Base-by-base conservation (phyloP, 2,329 filamentous ascomycete genomes). In the Mycogone perniciosa region DNA sequence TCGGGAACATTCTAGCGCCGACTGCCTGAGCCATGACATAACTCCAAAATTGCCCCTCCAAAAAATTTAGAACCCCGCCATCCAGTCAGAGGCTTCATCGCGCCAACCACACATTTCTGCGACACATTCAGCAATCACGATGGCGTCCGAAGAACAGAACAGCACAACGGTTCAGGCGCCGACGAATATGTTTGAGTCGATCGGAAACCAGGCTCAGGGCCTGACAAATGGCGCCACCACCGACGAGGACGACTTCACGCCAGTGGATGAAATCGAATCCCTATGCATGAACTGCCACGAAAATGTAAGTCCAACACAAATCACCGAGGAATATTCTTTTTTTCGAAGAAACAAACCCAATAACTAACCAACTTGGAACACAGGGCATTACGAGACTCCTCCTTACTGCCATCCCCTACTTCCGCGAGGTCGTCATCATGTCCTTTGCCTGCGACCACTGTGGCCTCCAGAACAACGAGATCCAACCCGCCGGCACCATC, bases 391-490 rank as follows among this genome's bases (percentile, higher is more conserved):
- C 93, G 10, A 81, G 86, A 53, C 80, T 99, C 26, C 82, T 99
- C 40, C 82, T 99, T 49, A 95, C 95, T 11, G 83, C 84, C 57
- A 96, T 99, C 50, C 93, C 93, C 11, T 97, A 89, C 77, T 99
- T 99, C 76, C 89, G 90, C 73, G 92, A 99, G 69, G 85, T 99
- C 56, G 89, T 99, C 62, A 82, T 99, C 69, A 96, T 96, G 85
- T 97, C 92, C 56, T 99, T 99, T 70, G 81, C 82, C 58, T 99
- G 93, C 76, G 84, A 89, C 5, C 82, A 96, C 70, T 99, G 93
- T 74, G 76, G 84, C 65, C 86, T 92, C 71, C 83, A 86, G 58
- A 96, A 97, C 75, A 91, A 91, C 68, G 92, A 96, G 62, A 87
- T 99, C 60, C 92, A 96, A 67, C 84, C 91, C 7, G 93, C 93